Base-by-base conservation (phyloP, 176 grass and related monocot genomes). In the Themeda triandra region DNA sequence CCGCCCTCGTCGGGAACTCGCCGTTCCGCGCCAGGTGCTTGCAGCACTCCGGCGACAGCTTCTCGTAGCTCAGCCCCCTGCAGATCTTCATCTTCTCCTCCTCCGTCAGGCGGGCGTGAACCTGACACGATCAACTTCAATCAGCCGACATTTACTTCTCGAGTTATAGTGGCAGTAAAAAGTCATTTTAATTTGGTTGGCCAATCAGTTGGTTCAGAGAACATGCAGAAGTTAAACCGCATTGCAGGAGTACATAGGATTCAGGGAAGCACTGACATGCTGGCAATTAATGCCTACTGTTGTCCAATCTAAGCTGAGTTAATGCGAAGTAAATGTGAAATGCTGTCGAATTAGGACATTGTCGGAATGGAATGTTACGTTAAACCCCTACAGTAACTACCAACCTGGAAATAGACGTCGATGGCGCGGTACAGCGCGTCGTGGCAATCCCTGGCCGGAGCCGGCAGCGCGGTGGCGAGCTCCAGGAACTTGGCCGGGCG, bases 51-150 rank as follows among this genome's bases (percentile, higher is more conserved):
- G 92, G 91, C 35, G 93, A 94, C 37, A 99, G 97, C 77, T 99
- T 94, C 88, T 99, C 97, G 63, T 99, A 99, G 87, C 80, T 89
- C 69, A 99, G 90, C 6, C 78, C 88, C 33, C 64, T 80, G 84
- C 92, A 99, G 75, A 99, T 94, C 86, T 91, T 94, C 78, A 90
- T 94, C 88, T 99, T 99, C 71, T 99, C 93, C 60, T 94, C 92
- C 23, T 96, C 93, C 11, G 88, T 83, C 83, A 96, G 79, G 8
- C 84, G 59, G 12, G 66, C 62, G 68, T 96, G 97, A 66, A 96
- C 90, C 97, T 99, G 80, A 19, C 18, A 83, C 72, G 3, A 79
- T 30, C 1, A 77, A 33, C 71, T 86, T 49, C 42, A n/a, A 36
- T 63, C 53, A 41, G 3, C 0, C 63, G 23, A 19, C 18, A 31